Percentiles rank a stretch among this genome's conserved stretches.
These are phyloP conservation scores for Rosellinia necatrix DNA, from an alignment of 2,329 filamentous ascomycete genomes.

Conservation along the genomic window DNA sequence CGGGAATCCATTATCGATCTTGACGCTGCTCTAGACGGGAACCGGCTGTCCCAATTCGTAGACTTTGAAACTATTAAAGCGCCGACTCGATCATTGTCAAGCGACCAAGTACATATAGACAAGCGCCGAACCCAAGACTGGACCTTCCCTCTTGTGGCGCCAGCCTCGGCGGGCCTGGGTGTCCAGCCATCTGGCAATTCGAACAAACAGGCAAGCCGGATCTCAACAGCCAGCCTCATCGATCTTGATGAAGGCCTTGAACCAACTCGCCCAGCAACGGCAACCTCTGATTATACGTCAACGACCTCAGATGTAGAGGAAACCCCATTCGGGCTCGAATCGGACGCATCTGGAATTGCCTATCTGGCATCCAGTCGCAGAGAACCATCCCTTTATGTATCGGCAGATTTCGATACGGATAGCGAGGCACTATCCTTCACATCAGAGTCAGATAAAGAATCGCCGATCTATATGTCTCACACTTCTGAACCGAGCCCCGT, in stretches of 20 bases:
- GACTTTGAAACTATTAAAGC: background rate
- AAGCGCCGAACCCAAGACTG: background rate
- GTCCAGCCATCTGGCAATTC: background rate
- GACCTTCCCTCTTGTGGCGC: background rate
- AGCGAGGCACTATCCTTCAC: constrained; percentile 1
- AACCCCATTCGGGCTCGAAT: background rate
- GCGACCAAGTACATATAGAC: background rate
- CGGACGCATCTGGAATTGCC: background rate
- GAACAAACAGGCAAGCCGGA: constrained; percentile 1
- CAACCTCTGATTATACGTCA: background rate
- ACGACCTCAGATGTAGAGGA: background rate
- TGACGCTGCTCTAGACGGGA: background rate
- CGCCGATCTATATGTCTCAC: background rate
- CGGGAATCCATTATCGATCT: constrained; percentile 1
- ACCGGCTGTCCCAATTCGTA: background rate
- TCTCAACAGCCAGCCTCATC: constrained; percentile 2
- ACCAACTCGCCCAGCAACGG: background rate
- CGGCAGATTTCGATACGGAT: background rate
- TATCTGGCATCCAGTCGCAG: background rate
- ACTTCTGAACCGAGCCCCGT: background rate
- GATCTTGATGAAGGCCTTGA: constrained; percentile 1
- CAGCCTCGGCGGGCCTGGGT: background rate
- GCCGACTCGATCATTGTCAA: background rate
- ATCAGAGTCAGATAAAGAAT: constrained; percentile 2
- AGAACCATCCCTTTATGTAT: constrained; percentile 1